Evolutionary conservation across 768 basidiomycete genomes (phyloP).

Genomic region (Mycena kentingensis): DNA sequence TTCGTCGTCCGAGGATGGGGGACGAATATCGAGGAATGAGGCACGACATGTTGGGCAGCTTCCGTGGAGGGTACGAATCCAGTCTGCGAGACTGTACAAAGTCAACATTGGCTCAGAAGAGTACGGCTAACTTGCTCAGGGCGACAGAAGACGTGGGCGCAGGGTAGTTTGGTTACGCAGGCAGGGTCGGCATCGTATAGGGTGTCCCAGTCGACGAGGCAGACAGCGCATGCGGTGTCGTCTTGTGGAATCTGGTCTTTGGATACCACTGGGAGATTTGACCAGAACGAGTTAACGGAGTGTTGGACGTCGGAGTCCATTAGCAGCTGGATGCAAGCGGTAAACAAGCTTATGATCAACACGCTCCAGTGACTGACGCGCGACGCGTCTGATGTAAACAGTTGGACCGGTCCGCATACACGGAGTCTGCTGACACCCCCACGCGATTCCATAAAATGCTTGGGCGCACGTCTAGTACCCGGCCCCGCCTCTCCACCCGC

Average conservation of each 20-base stretch:
- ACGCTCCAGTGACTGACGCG: not conserved
- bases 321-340: too few species aligned
- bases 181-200: slow-evolving; percentile 35
- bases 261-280: slow-evolving; percentile 45
- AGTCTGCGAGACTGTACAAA: slow-evolving; percentile 58
- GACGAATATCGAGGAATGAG: slow-evolving; percentile 55
- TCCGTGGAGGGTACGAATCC: slow-evolving; percentile 66
- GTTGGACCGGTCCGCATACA: too few species aligned
- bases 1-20: slow-evolving; percentile 59
- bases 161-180: slow-evolving; percentile 61
- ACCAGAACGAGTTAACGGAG: slow-evolving; percentile 41
- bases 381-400: too few species aligned
- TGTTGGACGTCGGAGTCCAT: slow-evolving; percentile 23
- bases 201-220: slow-evolving; percentile 52
- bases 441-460: too few species aligned
- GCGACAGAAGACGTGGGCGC: slow-evolving; percentile 70
- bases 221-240: slow-evolving; percentile 67
- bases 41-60: slow-evolving; percentile 71
- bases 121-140: slow-evolving; percentile 51
- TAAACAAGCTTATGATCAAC: not conserved
- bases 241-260: slow-evolving; percentile 36
- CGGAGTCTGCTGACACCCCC: too few species aligned
- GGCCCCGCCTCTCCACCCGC: not conserved
- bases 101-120: slow-evolving; percentile 5
- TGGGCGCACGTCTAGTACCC: not conserved